A percentile compares a stretch with the other conserved stretches of the same genome.
Evolutionary conservation across 2,329 filamentous ascomycete genomes (phyloP).

Genomic region (Neonectria coccinea): DNA sequence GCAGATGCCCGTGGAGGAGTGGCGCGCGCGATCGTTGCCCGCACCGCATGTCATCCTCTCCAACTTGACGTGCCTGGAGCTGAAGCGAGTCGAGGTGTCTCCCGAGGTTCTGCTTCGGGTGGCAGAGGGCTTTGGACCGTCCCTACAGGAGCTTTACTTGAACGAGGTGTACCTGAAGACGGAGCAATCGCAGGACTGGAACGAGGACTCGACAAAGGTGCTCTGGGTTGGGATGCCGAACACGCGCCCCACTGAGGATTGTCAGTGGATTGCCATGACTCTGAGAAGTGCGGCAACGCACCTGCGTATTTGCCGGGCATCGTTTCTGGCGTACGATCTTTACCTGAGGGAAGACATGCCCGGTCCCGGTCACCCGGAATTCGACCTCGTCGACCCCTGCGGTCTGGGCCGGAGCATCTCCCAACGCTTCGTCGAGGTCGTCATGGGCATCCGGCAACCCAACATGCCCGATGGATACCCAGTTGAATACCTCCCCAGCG

Average conservation of each 20-base stretch:
- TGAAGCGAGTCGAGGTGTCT: slow-evolving; percentile 56
- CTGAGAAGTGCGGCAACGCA: slow-evolving; percentile 52
- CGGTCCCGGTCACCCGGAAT: slow-evolving; percentile 43
- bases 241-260: slow-evolving; percentile 50
- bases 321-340: slow-evolving; percentile 58
- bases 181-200: slow-evolving; percentile 50
- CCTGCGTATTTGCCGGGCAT: slow-evolving; percentile 57
- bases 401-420: slow-evolving; percentile 55
- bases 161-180: slow-evolving; percentile 60
- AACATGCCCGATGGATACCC: slow-evolving; percentile 47
- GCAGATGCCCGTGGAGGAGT: slow-evolving; percentile 53
- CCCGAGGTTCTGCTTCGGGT: slow-evolving; percentile 52
- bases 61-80: slow-evolving; percentile 57
- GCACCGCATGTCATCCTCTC: slow-evolving; percentile 51
- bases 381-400: slow-evolving; percentile 58
- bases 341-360: slow-evolving; percentile 51
- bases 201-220: slow-evolving; percentile 49
- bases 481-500: slow-evolving; percentile 50
- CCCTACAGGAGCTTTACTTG: slow-evolving; percentile 59
- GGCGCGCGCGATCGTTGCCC: slow-evolving; percentile 55
- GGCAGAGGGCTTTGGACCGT: slow-evolving; percentile 51
- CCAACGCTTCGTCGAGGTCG: slow-evolving; percentile 61
- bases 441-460: slow-evolving; percentile 55
- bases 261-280: slow-evolving; percentile 57
- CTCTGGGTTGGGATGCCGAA: slow-evolving; percentile 62